phyloP scores from a whole-genome alignment of 2,329 filamentous ascomycete genomes.

The Penicillium concentricum region DNA sequence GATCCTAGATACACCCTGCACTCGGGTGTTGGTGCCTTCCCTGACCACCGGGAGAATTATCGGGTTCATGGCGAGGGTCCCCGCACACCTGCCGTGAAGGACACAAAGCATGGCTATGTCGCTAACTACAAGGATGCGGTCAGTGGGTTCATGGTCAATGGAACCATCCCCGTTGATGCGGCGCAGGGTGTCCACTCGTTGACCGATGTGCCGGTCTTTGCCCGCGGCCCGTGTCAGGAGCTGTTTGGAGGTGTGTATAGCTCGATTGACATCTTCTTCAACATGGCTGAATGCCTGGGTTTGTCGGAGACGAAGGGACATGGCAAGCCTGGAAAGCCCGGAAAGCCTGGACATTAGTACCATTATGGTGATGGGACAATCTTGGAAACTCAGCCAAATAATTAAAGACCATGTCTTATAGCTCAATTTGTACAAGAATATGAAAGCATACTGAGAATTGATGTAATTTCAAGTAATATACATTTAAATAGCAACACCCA shows the following conservation, averaged over 20 bases:
- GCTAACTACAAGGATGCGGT: slow-evolving; percentile 66
- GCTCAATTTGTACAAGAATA: neutral
- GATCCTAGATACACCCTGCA: slow-evolving; percentile 80
- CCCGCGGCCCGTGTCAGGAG: slow-evolving; percentile 75
- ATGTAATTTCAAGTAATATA: neutral
- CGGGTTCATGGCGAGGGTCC: slow-evolving; percentile 66
- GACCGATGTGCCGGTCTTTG: slow-evolving; percentile 76
- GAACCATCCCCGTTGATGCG: slow-evolving; percentile 65
- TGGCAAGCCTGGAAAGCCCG: neutral
- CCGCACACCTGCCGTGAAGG: slow-evolving; percentile 58
- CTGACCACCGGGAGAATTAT: slow-evolving; percentile 76
- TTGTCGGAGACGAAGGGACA: slow-evolving; percentile 26
- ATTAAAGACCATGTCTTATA: neutral
- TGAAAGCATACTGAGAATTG: neutral
- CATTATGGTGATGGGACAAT: neutral
- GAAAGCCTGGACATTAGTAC: neutral
- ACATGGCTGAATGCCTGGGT: slow-evolving; percentile 42
- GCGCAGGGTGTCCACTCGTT: slow-evolving; percentile 72
- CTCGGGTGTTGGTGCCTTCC: slow-evolving; percentile 67
- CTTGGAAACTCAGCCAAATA: neutral
- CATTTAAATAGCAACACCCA: neutral
- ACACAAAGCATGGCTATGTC: slow-evolving; percentile 60
- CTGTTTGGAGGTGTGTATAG: slow-evolving; percentile 58
- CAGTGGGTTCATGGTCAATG: slow-evolving; percentile 71
- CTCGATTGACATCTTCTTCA: slow-evolving; percentile 43